Evolutionary conservation across 805 yeast genomes (phyloP), one percentile per base, ranked within the genome.

Genomic region (Danielozyma ontarioensis): DNA sequence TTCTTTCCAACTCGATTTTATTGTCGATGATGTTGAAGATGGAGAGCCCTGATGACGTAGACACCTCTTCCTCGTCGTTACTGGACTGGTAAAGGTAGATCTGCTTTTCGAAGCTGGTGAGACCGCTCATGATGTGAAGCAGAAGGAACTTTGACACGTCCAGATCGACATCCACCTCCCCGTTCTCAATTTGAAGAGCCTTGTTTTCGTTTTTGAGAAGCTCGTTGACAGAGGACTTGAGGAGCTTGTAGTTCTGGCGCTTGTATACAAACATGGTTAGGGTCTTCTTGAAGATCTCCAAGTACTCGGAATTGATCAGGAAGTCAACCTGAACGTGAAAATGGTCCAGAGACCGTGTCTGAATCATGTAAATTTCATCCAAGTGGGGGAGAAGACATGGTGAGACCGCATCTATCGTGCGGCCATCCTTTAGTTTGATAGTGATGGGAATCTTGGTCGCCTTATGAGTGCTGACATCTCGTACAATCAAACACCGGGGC

Each of bases 311-410:
- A 31, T 75, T 53, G 24, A 58, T 38, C 12, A 51, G 55, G 25
- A 74, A 62, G 33, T 70, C 70, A 29, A 73, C 58, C n/a, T 48
- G 40, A n/a, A 76, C 70, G 3, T 76, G 74, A 44, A 77, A 80
- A 49, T 75, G 76, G 10, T 71, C 72, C 2, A 66, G 54, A 4
- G 73, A 63, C 3, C 53, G 45, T 0, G 80, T 70, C 27, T 62
- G 60, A 2, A 87, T 68, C 5, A 59, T 57, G 6, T 48, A 36
- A 6, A 87, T 76, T 0, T 59, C 57, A 11, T 66, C 62, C 18
- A 82, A 46, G 19, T 72, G 70, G 0, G 95, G 93, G 27, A 88
- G 50, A 28, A 86, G 57, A 40, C 83, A 76, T 0, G 97, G 97
- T 0, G 93, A 62, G 5, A 50, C 35, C 4, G 68, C 32, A 2